Conservation (phyloP, 23 red algal genomes). For the Cyanidiococcus yangmingshanensis region DNA sequence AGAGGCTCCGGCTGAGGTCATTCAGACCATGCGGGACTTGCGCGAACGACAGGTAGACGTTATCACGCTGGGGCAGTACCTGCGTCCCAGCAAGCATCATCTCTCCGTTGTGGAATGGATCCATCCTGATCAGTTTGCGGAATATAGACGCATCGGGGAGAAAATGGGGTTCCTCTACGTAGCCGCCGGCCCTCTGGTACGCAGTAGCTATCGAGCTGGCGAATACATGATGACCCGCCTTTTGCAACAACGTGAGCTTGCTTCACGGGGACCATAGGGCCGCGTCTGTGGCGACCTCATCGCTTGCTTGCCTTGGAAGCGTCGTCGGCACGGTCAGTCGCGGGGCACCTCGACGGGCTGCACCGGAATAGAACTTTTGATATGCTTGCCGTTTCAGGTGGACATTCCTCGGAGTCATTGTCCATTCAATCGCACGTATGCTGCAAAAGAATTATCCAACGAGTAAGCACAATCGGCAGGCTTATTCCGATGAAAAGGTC, state of each 20-base stretch:
- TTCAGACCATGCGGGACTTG: conserved; percentile 54
- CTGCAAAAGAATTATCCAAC: too few relatives aligned
- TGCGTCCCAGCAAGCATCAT: conserved; percentile 65
- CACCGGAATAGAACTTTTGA: too few relatives aligned
- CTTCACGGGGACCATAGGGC: too few relatives aligned
- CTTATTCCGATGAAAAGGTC: too few relatives aligned
- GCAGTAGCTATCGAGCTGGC: conserved; percentile 78
- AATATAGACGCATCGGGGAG: conserved; percentile 37
- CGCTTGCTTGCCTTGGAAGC: too few relatives aligned
- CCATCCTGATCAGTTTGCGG: conserved; percentile 61
- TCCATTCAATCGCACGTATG: too few relatives aligned
- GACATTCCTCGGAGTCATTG: too few relatives aligned
- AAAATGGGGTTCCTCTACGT: conserved; percentile 89
- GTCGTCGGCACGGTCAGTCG: too few relatives aligned
- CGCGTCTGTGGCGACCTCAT: too few relatives aligned
- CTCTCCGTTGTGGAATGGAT: conserved; percentile 85
- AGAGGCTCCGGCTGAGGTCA: conserved; percentile 70
- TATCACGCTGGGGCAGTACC: conserved; percentile 86
- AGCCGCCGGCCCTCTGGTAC: conserved; percentile 72
- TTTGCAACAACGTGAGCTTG: conserved; percentile 1
- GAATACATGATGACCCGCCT: conserved; percentile 72
- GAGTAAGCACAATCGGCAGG: too few relatives aligned
- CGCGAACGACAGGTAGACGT: conserved; percentile 54
- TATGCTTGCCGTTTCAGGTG: too few relatives aligned
- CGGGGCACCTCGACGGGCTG: too few relatives aligned